Base-by-base conservation (phyloP, 2,329 filamentous ascomycete species). In the Stachybotrys chlorohalonatus region DNA sequence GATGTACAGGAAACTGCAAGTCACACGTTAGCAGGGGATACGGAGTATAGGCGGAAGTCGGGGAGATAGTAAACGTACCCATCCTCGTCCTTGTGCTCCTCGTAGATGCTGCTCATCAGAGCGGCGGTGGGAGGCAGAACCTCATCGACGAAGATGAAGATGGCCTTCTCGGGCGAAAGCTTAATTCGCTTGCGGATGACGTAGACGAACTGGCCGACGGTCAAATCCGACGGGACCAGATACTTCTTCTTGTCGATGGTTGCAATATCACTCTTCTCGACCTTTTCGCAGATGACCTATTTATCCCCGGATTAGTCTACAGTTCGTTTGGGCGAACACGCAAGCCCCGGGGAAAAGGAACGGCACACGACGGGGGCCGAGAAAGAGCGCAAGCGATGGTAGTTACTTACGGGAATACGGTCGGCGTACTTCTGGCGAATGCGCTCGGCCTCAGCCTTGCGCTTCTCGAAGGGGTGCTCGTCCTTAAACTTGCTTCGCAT, bases 171-270 rank as follows among this genome's bases (percentile, higher is more conserved):
- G 36, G 94, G 94, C 54, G 91, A 96, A 64, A 99, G 84, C 90
- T 99, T 99, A 79, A 99, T 99, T 70, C 94, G 89, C 84, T 99
- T 99, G 73, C 94, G 91, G 77, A 99, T 99, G 62, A 99, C 94
- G 76, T 99, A 99, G 78, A 99, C 94, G 72, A 99, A 96, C 86
- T 99, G 94, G 67, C 94, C 94, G 60, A 99, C 94, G 59, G 94
- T 99, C 70, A 99, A 84, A 71, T 99, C 94, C 64, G 94, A 91
- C 13, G 94, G 94, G 31, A 99, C 94, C 51, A 99, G 84, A 70
- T 99, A 99, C 80, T 99, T 99, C 86, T 99, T 99, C 87, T 99
- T 99, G 79, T 99, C 94, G 82, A 99, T 99, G 63, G 94, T 97
- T 57, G 94, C 94, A 66, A 99, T 99, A 72, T 99, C 94, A 59